Percentiles rank a stretch among this genome's conserved stretches.
phyloP scores from a whole-genome alignment of 139 green algal genomes.

The Zygnema circumcarinatum region DNA sequence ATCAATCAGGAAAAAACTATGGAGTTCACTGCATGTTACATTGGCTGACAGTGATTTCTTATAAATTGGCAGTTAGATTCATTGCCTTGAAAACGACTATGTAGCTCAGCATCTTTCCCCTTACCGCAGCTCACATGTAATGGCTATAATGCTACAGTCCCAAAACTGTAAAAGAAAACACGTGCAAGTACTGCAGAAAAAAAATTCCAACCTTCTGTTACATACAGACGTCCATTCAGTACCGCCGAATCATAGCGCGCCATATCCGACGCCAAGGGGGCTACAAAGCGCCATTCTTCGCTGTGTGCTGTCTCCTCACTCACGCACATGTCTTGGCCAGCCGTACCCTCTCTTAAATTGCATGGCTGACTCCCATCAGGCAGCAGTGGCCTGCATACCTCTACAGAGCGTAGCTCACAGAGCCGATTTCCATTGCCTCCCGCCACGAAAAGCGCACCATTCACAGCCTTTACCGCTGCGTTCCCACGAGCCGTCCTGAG shows the following conservation, averaged over 20 bases:
- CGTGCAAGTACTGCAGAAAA: too few species aligned
- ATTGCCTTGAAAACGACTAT: too few species aligned
- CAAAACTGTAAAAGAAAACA: too few species aligned
- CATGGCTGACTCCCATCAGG: background rate
- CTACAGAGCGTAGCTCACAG: conserved; percentile 9
- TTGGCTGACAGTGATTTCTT: too few species aligned
- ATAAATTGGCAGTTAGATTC: too few species aligned
- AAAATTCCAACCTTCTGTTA: conserved; percentile 26
- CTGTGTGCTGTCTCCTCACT: background rate
- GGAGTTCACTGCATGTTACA: too few species aligned
- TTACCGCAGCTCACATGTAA: too few species aligned
- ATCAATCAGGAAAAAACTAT: too few species aligned
- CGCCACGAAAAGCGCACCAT: background rate
- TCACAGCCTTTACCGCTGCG: background rate
- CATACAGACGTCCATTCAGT: background rate
- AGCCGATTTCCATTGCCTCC: background rate
- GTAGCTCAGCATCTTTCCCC: too few species aligned
- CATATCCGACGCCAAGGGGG: conserved; percentile 14
- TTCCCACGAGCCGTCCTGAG: background rate
- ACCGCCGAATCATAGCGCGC: conserved; percentile 27
- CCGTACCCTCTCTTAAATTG: background rate
- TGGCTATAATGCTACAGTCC: too few species aligned
- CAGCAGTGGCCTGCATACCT: background rate
- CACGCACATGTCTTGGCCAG: background rate
- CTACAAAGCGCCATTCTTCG: background rate